Evolutionary conservation across 2,329 filamentous ascomycete species (phyloP).

Genomic region (Claviceps pusilla): DNA sequence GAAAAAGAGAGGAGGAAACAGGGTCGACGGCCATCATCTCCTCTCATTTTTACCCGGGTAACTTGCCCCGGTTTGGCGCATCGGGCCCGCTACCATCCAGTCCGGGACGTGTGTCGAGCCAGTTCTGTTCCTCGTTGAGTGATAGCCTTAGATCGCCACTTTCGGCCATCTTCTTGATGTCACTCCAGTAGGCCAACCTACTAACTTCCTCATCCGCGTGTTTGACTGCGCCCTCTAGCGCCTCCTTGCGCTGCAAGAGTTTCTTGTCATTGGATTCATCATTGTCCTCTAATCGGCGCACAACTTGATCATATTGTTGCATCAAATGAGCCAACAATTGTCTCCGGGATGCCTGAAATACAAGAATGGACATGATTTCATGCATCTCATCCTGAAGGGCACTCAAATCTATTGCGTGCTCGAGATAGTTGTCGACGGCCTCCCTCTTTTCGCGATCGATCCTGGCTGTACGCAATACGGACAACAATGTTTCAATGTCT

Average conservation of each 20-base stretch:
- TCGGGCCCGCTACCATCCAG: conserved; percentile 38
- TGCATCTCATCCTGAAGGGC: conserved; percentile 66
- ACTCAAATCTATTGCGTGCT: conserved; percentile 59
- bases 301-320: conserved; percentile 34
- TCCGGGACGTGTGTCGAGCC: conserved; percentile 31
- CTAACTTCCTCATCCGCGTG: conserved; percentile 70
- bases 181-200: conserved; percentile 75
- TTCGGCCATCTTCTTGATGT: conserved; percentile 55
- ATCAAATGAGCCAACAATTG: conserved; percentile 59
- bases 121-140: conserved; percentile 22
- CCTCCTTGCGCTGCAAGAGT: conserved; percentile 36
- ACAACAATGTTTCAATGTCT: conserved; percentile 55
- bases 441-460: conserved; percentile 90
- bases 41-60: not conserved
- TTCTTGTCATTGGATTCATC: conserved; percentile 16
- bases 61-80: conserved; percentile 17
- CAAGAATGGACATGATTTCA: conserved; percentile 69
- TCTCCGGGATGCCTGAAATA: conserved; percentile 78
- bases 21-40: not conserved
- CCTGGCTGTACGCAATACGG: conserved; percentile 48
- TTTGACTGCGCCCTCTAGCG: conserved; percentile 58
- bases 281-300: conserved; percentile 22
- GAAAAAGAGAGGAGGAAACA: not conserved
- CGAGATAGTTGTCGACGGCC: conserved; percentile 67
- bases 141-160: conserved; percentile 31